Evolutionary conservation across 495 filamentous ascomycete species (phyloP).

Genomic region (Podospora tetraspora): DNA sequence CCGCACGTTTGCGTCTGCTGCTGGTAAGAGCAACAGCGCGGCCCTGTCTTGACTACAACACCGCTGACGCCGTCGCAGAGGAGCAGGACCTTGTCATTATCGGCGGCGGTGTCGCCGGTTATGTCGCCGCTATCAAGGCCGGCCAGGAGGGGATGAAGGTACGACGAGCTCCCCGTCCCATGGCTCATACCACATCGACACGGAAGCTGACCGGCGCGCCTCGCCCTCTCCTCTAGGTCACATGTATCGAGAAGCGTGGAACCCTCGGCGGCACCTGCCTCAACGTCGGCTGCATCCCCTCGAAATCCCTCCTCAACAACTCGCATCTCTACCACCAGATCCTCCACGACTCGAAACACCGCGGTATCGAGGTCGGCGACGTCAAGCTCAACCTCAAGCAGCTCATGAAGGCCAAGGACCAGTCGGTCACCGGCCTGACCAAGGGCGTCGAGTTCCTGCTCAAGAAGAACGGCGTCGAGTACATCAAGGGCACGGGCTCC

Average conservation of each 20-base stretch:
- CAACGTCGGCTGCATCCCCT: constrained; percentile 98
- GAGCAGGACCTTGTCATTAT: constrained; percentile 92
- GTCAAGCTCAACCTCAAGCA: constrained; percentile 91
- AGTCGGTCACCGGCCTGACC: constrained; percentile 80
- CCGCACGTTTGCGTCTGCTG: constrained; percentile 73
- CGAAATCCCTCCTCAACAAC: constrained; percentile 99
- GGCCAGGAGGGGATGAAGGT: constrained; percentile 97
- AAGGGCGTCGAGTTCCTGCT: constrained; percentile 97
- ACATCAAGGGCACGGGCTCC: constrained; percentile 84
- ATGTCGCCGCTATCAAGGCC: constrained; percentile 98
- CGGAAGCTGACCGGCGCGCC: not conserved
- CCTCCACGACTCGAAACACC: constrained; percentile 92
- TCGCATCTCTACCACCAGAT: constrained; percentile 98
- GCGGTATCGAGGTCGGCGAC: constrained; percentile 89
- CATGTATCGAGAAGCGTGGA: constrained; percentile 98
- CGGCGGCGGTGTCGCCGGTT: constrained; percentile 95
- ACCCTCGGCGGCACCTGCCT: constrained; percentile 93
- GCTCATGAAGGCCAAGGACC: constrained; percentile 98
- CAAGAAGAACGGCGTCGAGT: constrained; percentile 98
- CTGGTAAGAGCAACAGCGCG: constrained; percentile 51
- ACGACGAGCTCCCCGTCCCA: constrained; percentile 5
- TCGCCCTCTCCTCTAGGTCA: constrained; percentile 53
- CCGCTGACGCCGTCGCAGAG: constrained; percentile 48
- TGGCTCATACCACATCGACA: constrained; percentile 9
- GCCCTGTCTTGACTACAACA: not conserved